Evolutionary conservation across 2,329 filamentous ascomycete species (phyloP), one percentile per base, ranked within the genome.

Genomic region (Alternaria sp.): DNA sequence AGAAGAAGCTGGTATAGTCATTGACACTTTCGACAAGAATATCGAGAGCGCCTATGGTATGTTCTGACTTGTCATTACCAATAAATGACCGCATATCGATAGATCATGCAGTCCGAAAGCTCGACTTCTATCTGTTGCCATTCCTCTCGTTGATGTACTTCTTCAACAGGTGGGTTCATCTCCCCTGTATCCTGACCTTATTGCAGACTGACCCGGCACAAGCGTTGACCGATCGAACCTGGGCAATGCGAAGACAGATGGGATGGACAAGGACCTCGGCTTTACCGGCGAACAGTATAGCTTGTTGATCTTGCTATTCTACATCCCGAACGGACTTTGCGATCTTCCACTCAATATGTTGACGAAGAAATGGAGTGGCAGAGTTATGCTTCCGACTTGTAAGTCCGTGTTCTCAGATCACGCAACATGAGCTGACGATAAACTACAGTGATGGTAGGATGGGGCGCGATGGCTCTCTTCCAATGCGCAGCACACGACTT

Each of bases 401-500:
- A 62, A 67, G 68, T 67, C 10, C 17, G 5, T 30, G 4, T 19
- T 11, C 23, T n/a, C 2, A 15, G 70, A 73, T 57, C 50, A 15
- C 12, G 6, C 12, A 21, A 4, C 26, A 21, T 32, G 17, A 15
- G 26, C 26, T 51, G 17, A 65, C 12, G 30, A 32, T 61, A 19
- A 17, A 11, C 12, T 6, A 26, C 10, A 50, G 70, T 83, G 51
- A 85, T 85, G 77, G 78, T 84, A 36, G 71, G 77, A 3, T 88
- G 85, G 84, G 84, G 84, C 15, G 57, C 81, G 2, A 80, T 85
- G 63, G 82, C 83, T 1, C 78, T 83, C 32, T 68, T 83, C 6
- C 85, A 86, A 75, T 85, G 82, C 4, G 85, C 82, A 0, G 81
- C 83, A 4, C 82, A 80, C 28, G 81, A 76, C 56, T 88, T 87